These are phyloP conservation scores for Omphalea diandra DNA, from an alignment of 441 rosid genomes.

Conservation along the genomic window DNA sequence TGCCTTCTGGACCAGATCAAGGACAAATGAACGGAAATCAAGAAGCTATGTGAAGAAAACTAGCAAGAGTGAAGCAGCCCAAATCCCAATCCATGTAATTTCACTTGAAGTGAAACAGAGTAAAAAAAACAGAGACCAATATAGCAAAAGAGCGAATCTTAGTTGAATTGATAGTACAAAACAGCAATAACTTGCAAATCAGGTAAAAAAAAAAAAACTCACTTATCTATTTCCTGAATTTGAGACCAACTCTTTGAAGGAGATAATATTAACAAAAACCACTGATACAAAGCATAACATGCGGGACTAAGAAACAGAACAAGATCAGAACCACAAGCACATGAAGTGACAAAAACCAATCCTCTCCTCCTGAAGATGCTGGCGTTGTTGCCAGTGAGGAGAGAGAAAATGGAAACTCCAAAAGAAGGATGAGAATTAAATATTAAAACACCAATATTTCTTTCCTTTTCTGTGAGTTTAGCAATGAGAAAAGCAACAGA, in stretches of 20 bases:
- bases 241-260: slow-evolving; percentile 23
- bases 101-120: slow-evolving; percentile 15
- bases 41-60: background rate
- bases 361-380: slow-evolving; percentile 17
- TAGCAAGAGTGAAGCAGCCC: background rate
- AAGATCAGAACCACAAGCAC: slow-evolving; percentile 15
- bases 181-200: slow-evolving; percentile 22
- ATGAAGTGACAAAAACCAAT: background rate
- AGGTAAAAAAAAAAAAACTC: slow-evolving; percentile 21
- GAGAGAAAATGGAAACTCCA: background rate
- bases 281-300: slow-evolving; percentile 4
- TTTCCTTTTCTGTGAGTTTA: background rate
- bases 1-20: slow-evolving; percentile 8
- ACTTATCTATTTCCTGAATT: slow-evolving; percentile 27
- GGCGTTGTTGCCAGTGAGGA: slow-evolving; percentile 16
- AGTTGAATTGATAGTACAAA: slow-evolving; percentile 9
- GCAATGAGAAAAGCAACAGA: background rate
- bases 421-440: background rate
- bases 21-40: no score
- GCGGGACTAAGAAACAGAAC: no score
- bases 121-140: slow-evolving; percentile 13
- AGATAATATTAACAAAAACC: slow-evolving; percentile 20
- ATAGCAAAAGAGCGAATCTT: no score
- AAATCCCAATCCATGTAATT: slow-evolving; percentile 6
- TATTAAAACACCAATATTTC: background rate